Base-by-base conservation (phyloP, 1,284 basidiomycete genomes). In the Cutaneotrichosporon mucoides region DNA sequence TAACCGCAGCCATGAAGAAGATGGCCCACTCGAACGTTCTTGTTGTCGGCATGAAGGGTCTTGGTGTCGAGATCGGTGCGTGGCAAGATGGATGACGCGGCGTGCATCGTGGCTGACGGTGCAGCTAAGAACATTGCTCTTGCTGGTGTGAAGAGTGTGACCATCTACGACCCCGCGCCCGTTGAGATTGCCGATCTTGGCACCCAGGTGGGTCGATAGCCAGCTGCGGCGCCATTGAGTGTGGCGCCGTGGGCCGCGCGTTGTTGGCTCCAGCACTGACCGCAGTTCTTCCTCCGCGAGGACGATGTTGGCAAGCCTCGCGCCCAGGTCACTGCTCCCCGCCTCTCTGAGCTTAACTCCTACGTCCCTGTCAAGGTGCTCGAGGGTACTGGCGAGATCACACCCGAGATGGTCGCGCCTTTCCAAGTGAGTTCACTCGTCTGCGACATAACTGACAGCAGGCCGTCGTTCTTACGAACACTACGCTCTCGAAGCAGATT, bases 21-120 rank as follows among this genome's bases (percentile, higher is more conserved):
- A 99, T 99, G 96, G 95, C 96, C 7, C 83, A 85, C 35, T 98
- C 94, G 57, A 96, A 97, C 75, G 90, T 99, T 50, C 86, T 99
- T 63, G 87, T 99, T 67, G 88, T 97, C 47, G 96, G 96, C 37
- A 80, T 95, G 76, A 88, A 89, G 67, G 96, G 96, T 64, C 81
- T 99, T 61, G 96, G 96, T 61, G 92, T 92, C 59, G 96, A 99
- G 80, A 96, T 99, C 72, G 92, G 92, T 90, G 69, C 82, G 62
- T 51, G 0, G 0, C 36, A 24, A 15, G 24, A 24, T 24, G 24
- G 24, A 24, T 24, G 24, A 24, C 24, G 24, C 24, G 4, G 6
- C 16, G 6, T 7, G 5, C 35, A n/a, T 4, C 38, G 4, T 38
- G 24, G 36, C 59, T 63, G 35, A 60, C 62, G 9, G 8, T 34